Percentiles rank a stretch among this genome's conserved stretches.
phyloP scores from a whole-genome alignment of 2,329 filamentous ascomycete genomes.

The Epichloe elymi region DNA sequence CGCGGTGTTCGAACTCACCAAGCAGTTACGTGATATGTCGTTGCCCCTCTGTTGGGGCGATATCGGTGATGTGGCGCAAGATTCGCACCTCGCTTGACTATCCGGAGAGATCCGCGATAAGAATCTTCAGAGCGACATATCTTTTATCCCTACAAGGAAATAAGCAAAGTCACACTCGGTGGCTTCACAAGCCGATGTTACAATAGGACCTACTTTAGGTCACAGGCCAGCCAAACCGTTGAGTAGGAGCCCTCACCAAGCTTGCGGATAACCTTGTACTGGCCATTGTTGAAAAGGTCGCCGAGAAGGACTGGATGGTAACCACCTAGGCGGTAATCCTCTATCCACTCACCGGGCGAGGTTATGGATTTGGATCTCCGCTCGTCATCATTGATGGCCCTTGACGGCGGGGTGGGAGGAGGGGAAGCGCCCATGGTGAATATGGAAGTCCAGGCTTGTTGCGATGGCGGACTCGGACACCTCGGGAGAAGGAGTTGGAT shows the following conservation, averaged over 20 bases:
- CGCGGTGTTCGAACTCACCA: slow-evolving; percentile 14
- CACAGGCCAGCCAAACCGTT: slow-evolving; percentile 32
- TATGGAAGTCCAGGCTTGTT: too few relatives aligned
- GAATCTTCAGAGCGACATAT: slow-evolving; percentile 18
- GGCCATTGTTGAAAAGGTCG: slow-evolving; percentile 24
- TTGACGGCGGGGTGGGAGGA: slow-evolving; percentile 9
- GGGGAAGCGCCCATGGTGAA: too few relatives aligned
- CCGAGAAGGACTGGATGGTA: slow-evolving; percentile 30
- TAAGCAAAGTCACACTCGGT: slow-evolving; percentile 10
- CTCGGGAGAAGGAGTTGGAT: too few relatives aligned
- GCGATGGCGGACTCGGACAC: too few relatives aligned
- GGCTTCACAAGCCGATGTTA: slow-evolving; percentile 7
- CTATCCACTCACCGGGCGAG: slow-evolving; percentile 16
- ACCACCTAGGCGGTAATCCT: slow-evolving; percentile 24
- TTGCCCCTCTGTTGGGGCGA: slow-evolving; percentile 7
- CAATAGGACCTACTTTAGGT: slow-evolving; percentile 5
- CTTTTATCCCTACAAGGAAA: slow-evolving; percentile 2
- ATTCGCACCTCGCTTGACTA: slow-evolving; percentile 11
- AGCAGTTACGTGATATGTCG: slow-evolving; percentile 10
- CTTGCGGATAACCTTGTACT: slow-evolving; percentile 31
- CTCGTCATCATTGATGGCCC: slow-evolving; percentile 8
- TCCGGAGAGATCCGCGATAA: slow-evolving; percentile 10
- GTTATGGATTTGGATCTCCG: slow-evolving; percentile 13
- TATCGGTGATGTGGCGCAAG: slow-evolving; percentile 8
- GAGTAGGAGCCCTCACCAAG: slow-evolving; percentile 30